Percentiles rank a stretch among this genome's conserved stretches.
Conservation (phyloP, 176 grass and related monocot species). For the Coix lacrymajobi region DNA sequence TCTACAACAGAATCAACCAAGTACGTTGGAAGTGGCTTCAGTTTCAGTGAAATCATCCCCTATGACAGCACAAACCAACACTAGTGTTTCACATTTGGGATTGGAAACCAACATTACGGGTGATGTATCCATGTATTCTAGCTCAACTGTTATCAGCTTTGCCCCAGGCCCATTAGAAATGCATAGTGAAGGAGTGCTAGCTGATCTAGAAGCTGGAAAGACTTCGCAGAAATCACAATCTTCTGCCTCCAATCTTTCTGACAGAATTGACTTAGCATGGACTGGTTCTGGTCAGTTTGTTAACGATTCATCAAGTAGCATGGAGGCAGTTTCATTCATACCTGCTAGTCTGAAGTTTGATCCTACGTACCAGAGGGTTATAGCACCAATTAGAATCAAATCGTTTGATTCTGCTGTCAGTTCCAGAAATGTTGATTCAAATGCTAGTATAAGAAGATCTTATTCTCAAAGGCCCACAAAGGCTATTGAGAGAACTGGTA, state of each 20-base stretch:
- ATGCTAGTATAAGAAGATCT: constrained; percentile 63
- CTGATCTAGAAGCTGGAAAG: constrained; percentile 30
- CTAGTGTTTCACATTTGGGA: constrained; percentile 32
- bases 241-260: constrained; percentile 71
- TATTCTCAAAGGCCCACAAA: constrained; percentile 77
- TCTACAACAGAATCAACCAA: constrained; percentile 26
- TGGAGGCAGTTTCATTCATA: constrained; percentile 39
- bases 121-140: constrained; percentile 36
- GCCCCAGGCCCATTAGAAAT: constrained; percentile 10
- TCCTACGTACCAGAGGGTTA: constrained; percentile 43
- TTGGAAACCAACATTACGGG: constrained; percentile 34
- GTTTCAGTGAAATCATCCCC: constrained; percentile 20
- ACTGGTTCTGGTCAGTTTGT: constrained; percentile 51
- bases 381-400: constrained; percentile 59
- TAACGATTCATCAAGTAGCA: constrained; percentile 27
- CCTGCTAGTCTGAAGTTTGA: constrained; percentile 34
- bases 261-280: constrained; percentile 91
- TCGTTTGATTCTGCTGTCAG: constrained; percentile 76
- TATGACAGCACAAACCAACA: constrained; percentile 27
- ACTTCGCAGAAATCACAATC: constrained; percentile 43
- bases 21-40: neutral
- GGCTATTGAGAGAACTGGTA: constrained; percentile 44
- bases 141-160: constrained; percentile 34
- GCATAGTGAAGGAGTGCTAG: constrained; percentile 10
- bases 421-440: constrained; percentile 40